Percentiles rank a stretch among this genome's conserved stretches.
Conservation (phyloP, 495 filamentous ascomycete species). For the Penicillium egyptiacum region DNA sequence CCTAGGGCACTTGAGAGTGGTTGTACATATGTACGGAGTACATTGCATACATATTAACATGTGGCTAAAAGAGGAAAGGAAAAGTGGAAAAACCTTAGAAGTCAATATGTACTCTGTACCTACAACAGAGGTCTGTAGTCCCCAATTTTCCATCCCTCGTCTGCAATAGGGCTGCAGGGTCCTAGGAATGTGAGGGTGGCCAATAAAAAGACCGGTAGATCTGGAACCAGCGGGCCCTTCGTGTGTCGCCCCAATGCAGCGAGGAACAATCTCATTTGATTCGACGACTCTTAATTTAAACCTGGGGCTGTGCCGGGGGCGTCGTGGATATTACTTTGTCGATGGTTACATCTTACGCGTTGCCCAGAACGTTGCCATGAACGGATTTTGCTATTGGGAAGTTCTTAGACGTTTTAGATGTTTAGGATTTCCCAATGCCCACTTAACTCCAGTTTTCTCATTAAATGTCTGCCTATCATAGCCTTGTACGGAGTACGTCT, state of each 20-base stretch:
- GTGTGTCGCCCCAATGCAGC: neutral
- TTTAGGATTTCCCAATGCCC: neutral
- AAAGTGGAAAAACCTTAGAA: too few species aligned
- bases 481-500: neutral
- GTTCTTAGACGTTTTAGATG: neutral
- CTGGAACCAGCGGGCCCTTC: neutral
- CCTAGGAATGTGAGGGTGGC: neutral
- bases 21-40: too few species aligned
- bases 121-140: too few species aligned
- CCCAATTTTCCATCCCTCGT: too few species aligned
- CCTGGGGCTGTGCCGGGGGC: neutral
- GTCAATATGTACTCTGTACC: too few species aligned
- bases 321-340: neutral
- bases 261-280: neutral
- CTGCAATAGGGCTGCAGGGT: neutral
- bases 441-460: neutral
- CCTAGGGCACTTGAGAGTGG: neutral
- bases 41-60: too few species aligned
- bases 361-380: neutral
- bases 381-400: neutral
- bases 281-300: constrained; percentile 3
- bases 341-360: constrained; percentile 7
- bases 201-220: neutral
- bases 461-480: constrained; percentile 3
- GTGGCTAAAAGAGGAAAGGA: too few species aligned